Percentiles rank a stretch among this genome's conserved stretches.
These are phyloP conservation scores for Papilionanthe hybrid DNA, from an alignment of 116 monocot species.

Conservation along the genomic window DNA sequence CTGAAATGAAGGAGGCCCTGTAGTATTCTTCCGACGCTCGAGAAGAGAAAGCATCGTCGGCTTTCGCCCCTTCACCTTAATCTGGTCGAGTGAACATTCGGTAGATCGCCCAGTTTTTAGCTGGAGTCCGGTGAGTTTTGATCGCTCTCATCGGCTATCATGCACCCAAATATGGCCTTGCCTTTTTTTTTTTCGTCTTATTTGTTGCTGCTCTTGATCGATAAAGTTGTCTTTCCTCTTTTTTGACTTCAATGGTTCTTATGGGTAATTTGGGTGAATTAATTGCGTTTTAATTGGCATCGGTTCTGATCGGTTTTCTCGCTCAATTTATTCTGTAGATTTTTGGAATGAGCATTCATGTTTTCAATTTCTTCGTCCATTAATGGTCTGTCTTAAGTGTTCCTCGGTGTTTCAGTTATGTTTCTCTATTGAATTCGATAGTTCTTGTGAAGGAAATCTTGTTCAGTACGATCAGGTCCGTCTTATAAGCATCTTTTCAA, in stretches of 20 bases:
- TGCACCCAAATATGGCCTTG: constrained; percentile 3
- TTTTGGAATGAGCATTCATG: background rate
- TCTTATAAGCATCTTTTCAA: background rate
- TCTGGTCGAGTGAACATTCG: background rate
- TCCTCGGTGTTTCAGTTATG: background rate
- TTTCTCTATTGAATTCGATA: background rate
- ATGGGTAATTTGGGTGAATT: background rate
- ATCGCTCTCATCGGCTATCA: constrained; percentile 6
- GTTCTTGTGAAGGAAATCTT: background rate
- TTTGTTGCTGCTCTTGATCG: background rate
- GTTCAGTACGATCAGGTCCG: background rate
- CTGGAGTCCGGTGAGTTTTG: constrained; percentile 5
- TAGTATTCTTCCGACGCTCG: constrained; percentile 5
- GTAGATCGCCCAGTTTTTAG: constrained; percentile 4
- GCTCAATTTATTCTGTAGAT: background rate
- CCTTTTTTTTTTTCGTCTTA: background rate
- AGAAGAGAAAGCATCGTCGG: constrained; percentile 1
- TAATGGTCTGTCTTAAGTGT: background rate
- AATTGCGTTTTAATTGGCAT: background rate
- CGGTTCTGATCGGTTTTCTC: background rate
- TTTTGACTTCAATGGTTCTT: background rate
- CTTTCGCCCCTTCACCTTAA: background rate
- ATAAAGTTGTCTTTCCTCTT: background rate
- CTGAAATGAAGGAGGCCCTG: background rate
- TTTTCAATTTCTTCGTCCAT: background rate